Conservation (phyloP, 2,329 filamentous ascomycete genomes). For the Colletotrichum orbiculare region DNA sequence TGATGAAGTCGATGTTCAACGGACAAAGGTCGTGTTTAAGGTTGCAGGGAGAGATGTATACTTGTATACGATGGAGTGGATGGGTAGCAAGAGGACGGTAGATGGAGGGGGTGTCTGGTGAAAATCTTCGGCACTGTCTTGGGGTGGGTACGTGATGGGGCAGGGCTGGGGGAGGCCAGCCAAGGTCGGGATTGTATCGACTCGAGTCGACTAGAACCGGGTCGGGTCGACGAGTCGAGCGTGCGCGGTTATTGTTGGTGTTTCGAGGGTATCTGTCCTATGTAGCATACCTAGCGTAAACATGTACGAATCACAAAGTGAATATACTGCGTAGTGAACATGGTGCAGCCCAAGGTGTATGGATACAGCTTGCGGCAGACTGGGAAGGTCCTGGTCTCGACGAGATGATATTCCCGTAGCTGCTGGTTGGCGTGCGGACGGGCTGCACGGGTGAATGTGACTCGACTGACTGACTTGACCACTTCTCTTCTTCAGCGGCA, state of each 20-base stretch:
- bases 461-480: neutral
- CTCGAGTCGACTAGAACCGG: conserved; percentile 24
- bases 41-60: conserved; percentile 58
- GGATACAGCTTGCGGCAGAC: too few relatives aligned
- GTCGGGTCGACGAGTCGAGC: conserved; percentile 8
- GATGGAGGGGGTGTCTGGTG: conserved; percentile 61
- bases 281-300: neutral
- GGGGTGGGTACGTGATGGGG: conserved; percentile 52
- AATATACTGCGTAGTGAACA: too few relatives aligned
- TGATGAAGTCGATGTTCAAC: conserved; percentile 43
- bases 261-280: too few relatives aligned
- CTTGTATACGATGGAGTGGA: conserved; percentile 58
- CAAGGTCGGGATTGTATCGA: conserved; percentile 39
- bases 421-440: conserved; percentile 3
- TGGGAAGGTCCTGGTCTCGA: too few relatives aligned
- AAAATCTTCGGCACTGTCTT: conserved; percentile 61
- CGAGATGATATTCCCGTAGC: conserved; percentile 1
- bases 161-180: conserved; percentile 44
- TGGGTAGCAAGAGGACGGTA: conserved; percentile 49
- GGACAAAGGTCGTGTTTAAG: conserved; percentile 44
- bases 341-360: too few relatives aligned
- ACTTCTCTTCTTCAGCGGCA: conserved; percentile 46
- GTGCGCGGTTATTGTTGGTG: too few relatives aligned
- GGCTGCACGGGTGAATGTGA: neutral
- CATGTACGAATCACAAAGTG: too few relatives aligned